Percentiles rank a stretch among this genome's conserved stretches.
Evolutionary conservation across 192 early-diverging fungal species (phyloP).

Genomic region (Backusella sp.): DNA sequence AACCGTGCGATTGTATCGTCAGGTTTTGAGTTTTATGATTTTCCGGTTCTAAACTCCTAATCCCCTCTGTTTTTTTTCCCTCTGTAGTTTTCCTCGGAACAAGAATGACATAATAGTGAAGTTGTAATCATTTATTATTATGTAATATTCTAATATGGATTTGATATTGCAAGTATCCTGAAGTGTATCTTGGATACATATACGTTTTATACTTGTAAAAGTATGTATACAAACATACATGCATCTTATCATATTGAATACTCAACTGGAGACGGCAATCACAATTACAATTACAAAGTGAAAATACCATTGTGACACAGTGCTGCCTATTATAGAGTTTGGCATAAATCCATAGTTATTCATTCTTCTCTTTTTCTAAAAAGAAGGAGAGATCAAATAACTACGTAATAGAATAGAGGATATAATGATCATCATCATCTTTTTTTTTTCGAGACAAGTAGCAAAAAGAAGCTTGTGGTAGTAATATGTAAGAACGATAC

Average conservation of each 20-base stretch:
- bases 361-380: background rate
- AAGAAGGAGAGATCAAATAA: background rate
- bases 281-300: background rate
- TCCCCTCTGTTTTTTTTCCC: background rate
- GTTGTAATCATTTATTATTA: background rate
- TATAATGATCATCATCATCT: background rate
- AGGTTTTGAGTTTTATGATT: background rate
- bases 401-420: background rate
- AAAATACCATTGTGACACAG: background rate
- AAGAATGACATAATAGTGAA: background rate
- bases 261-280: background rate
- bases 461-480: background rate
- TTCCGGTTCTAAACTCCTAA: conserved; percentile 2
- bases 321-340: background rate
- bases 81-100: background rate
- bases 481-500: background rate
- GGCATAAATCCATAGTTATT: background rate
- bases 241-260: background rate
- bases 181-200: background rate
- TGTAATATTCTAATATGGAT: background rate
- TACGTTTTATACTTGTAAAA: background rate
- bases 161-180: no score
- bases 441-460: background rate
- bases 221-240: background rate
- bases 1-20: background rate